A percentile compares a stretch with the other conserved stretches of the same genome.
Conservation (phyloP, 495 filamentous ascomycete species). For the Glarea lozoyensis region DNA sequence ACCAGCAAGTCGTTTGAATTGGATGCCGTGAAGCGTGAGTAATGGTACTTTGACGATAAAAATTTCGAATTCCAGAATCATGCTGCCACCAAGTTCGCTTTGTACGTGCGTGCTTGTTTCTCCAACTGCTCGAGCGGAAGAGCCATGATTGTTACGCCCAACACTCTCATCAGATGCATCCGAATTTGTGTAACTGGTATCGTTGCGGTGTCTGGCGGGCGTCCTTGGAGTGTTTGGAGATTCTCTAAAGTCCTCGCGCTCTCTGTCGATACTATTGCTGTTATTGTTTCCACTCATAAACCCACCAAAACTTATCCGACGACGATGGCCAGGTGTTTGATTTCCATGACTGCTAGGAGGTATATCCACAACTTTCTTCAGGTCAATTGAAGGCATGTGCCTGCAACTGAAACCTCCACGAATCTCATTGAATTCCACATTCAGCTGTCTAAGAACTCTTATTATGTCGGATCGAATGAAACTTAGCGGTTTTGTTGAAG, state of each 20-base stretch:
- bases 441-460: conserved; percentile 74
- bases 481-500: conserved; percentile 78
- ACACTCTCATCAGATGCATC: conserved; percentile 70
- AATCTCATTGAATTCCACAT: conserved; percentile 88
- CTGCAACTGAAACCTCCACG: conserved; percentile 86
- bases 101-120: conserved; percentile 83
- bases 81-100: conserved; percentile 69
- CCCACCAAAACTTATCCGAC: conserved; percentile 77
- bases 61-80: conserved; percentile 88
- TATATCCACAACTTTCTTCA: conserved; percentile 58
- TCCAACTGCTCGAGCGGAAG: conserved; percentile 47
- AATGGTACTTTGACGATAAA: conserved; percentile 96
- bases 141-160: conserved; percentile 30
- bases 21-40: conserved; percentile 86
- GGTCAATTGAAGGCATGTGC: conserved; percentile 81
- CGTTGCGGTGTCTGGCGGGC: conserved; percentile 34
- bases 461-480: conserved; percentile 88
- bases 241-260: conserved; percentile 49
- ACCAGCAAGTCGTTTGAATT: conserved; percentile 95
- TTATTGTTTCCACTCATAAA: conserved; percentile 38
- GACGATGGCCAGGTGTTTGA: conserved; percentile 49
- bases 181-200: conserved; percentile 70
- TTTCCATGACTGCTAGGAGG: conserved; percentile 42
- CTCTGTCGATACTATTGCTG: conserved; percentile 43
- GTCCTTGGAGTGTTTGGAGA: conserved; percentile 37